Evolutionary conservation across 2,329 filamentous ascomycete species (phyloP), one percentile per base, ranked within the genome.

Genomic region (Aschersonia sp.): DNA sequence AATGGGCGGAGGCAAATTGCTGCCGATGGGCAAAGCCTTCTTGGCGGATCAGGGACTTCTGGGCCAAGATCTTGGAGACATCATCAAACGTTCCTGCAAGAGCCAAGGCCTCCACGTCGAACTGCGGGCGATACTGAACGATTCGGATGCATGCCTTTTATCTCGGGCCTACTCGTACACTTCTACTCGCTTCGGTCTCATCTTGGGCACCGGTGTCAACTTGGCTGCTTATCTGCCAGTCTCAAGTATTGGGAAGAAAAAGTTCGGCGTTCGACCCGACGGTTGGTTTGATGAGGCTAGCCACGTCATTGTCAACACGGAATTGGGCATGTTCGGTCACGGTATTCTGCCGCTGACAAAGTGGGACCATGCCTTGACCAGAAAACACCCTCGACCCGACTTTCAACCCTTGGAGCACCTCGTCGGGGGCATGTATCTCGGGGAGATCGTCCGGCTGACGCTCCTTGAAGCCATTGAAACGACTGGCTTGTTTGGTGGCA

Each of bases 201-300:
- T 85, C 47, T 68, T 83, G 30, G 81, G 81, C 14, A 85, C 81
- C 0, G 81, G 81, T 32, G 70, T 79, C 50, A 85, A 85, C 61
- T 74, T 81, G 44, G 78, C 79, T 44, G 77, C 75, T 30, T 77
- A 83, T 57, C 68, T 83, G 30, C 79, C 80, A 5, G 70, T 81
- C 3, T 64, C 68, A 4, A 68, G 74, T 12, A 69, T 84, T 47
- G 69, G 72, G 31, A 66, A 64, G 42, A 50, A 63, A 44, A 83
- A 82, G 57, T 81, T 78, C 50, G 78, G 77, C 42, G 56, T 62
- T 30, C 70, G 78, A 7, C 75, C 78, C 0, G 58, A 63, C 5
- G 61, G 61, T 33, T 82, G 79, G 78, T 76, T 77, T 55, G 67
- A 73, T 29, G 65, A 67, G 22, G 78, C 77, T 5, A 74, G 69